phyloP scores from a whole-genome alignment of 768 basidiomycete genomes.

The Baorangia bicolor region DNA sequence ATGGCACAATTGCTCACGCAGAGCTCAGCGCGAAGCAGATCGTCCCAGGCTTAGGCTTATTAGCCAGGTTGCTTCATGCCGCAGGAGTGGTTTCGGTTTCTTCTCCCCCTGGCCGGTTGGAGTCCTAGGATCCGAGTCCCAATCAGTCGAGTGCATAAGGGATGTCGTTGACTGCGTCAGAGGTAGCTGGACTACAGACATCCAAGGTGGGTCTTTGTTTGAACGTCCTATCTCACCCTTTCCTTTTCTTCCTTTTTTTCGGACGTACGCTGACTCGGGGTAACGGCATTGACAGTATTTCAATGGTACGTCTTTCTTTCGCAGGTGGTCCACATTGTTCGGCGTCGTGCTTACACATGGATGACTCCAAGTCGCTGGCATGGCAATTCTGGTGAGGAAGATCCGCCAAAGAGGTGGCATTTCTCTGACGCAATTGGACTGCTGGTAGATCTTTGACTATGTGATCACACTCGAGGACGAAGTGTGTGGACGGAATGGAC shows the following conservation, averaged over 20 bases:
- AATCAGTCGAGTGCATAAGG: not conserved
- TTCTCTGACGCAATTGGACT: not conserved
- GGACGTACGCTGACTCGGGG: not conserved
- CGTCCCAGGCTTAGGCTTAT: not conserved
- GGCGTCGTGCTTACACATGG: not conserved
- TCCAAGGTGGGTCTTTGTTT: conserved; percentile 7
- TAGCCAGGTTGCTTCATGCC: not conserved
- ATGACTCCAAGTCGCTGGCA: conserved; percentile 11
- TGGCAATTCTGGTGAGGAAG: conserved; percentile 15
- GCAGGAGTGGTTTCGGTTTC: not conserved
- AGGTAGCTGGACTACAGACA: conserved; percentile 13
- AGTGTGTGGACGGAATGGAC: not conserved
- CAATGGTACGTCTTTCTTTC: conserved; percentile 6
- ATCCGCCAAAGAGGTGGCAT: not conserved
- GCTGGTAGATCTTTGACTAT: conserved; percentile 11
- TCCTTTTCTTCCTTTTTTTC: not conserved
- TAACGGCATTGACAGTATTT: conserved; percentile 7
- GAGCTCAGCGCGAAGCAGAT: not conserved
- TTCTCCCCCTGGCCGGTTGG: not conserved
- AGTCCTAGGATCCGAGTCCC: not conserved
- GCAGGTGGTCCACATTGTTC: not conserved
- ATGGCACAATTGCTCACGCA: too few species aligned
- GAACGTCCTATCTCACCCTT: not conserved
- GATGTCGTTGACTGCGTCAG: conserved; percentile 1
- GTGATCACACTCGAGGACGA: conserved; percentile 11